A percentile compares a stretch with the other conserved stretches of the same genome.
Conservation (phyloP, 2,329 filamentous ascomycete genomes). For the Niveomyces coronatus region DNA sequence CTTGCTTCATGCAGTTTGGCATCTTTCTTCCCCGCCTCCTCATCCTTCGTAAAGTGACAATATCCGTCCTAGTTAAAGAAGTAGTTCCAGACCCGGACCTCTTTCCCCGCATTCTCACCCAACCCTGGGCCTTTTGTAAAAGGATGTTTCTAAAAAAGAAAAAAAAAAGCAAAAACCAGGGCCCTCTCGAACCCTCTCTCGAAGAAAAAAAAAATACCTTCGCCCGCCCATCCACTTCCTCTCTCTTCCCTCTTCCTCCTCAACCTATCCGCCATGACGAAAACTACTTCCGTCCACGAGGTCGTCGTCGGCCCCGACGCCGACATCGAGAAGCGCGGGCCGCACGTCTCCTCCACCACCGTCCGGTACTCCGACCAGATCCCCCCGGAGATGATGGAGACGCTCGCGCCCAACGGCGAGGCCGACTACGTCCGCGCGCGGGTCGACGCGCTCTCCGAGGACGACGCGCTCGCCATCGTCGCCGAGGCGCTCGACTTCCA, state of each 20-base stretch:
- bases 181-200: too few relatives aligned
- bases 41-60: too few relatives aligned
- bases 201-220: too few relatives aligned
- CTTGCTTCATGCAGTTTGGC: too few relatives aligned
- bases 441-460: constrained; percentile 32
- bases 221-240: too few relatives aligned
- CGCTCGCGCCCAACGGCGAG: constrained; percentile 32
- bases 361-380: constrained; percentile 25
- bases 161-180: too few relatives aligned
- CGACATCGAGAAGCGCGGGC: constrained; percentile 6
- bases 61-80: too few relatives aligned
- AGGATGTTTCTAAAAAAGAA: too few relatives aligned
- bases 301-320: background rate
- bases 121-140: too few relatives aligned
- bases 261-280: background rate
- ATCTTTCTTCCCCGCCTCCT: too few relatives aligned
- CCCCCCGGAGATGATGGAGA: constrained; percentile 27
- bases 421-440: constrained; percentile 30
- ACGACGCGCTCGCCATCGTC: constrained; percentile 30
- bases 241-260: background rate
- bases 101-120: too few relatives aligned
- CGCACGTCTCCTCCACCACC: background rate
- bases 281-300: constrained; percentile 5
- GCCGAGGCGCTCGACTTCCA: constrained; percentile 28
- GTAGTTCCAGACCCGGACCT: too few relatives aligned